Conservation (phyloP, 495 filamentous ascomycete species). For the Neurospora tetrasperma region DNA sequence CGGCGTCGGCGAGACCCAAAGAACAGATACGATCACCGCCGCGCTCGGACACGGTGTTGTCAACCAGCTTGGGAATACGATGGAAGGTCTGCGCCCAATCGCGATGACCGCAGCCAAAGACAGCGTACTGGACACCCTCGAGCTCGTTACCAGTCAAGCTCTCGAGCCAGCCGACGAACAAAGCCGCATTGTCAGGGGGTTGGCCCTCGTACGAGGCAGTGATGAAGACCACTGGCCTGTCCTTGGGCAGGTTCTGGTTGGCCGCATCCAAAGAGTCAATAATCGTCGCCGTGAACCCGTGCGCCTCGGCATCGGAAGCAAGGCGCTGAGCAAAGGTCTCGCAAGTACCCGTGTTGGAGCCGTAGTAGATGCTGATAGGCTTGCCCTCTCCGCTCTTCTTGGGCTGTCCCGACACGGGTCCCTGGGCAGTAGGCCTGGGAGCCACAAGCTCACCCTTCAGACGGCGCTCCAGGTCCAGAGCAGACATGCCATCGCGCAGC, state of each 20-base stretch:
- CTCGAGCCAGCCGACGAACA: conserved; percentile 58
- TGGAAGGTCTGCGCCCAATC: conserved; percentile 71
- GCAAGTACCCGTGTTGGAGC: conserved; percentile 68
- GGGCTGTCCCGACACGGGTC: conserved; percentile 6
- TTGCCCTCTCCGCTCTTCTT: conserved; percentile 15
- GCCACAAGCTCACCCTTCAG: conserved; percentile 24
- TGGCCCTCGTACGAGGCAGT: conserved; percentile 67
- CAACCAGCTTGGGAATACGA: conserved; percentile 53
- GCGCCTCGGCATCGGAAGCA: conserved; percentile 44
- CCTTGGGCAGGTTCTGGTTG: conserved; percentile 48
- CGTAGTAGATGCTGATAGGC: conserved; percentile 56
- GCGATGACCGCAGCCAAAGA: conserved; percentile 51
- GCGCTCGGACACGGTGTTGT: conserved; percentile 38
- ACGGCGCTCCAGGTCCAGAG: conserved; percentile 44
- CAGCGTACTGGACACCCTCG: conserved; percentile 47
- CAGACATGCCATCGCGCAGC: conserved; percentile 47
- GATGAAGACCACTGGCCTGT: conserved; percentile 54
- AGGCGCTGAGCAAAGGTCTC: conserved; percentile 56
- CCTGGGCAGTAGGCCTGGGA: conserved; percentile 4
- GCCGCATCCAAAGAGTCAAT: conserved; percentile 52
- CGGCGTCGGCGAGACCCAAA: conserved; percentile 51
- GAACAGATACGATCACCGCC: conserved; percentile 42
- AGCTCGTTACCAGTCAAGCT: conserved; percentile 40
- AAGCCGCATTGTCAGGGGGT: conserved; percentile 62
- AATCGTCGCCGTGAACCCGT: conserved; percentile 47